Conservation (phyloP, 768 basidiomycete species). For the Butyriboletus loyo region DNA sequence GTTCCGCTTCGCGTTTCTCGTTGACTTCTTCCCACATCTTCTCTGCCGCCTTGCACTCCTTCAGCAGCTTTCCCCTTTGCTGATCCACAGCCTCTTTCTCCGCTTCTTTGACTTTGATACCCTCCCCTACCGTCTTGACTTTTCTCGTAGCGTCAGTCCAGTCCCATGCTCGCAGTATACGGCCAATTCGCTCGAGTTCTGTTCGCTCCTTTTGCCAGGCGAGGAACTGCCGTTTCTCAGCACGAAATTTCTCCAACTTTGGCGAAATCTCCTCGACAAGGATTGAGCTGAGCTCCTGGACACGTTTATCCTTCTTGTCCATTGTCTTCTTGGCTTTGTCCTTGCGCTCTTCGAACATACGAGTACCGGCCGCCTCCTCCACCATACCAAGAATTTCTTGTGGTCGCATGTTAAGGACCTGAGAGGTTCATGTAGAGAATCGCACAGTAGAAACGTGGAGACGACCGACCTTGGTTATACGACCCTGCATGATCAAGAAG, state of each 20-base stretch:
- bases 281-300: constrained; percentile 80
- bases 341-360: constrained; percentile 98
- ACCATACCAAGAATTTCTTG: constrained; percentile 98
- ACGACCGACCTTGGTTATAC: constrained; percentile 84
- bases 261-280: constrained; percentile 91
- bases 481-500: constrained; percentile 99
- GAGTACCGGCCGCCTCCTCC: constrained; percentile 96
- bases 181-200: constrained; percentile 83
- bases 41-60: constrained; percentile 64
- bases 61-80: constrained; percentile 46
- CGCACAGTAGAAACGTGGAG: not conserved
- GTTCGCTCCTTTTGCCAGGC: constrained; percentile 86
- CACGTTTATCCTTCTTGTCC: constrained; percentile 94
- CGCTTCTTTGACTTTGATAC: constrained; percentile 48
- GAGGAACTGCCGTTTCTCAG: constrained; percentile 84
- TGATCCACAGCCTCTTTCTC: constrained; percentile 48
- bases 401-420: constrained; percentile 95
- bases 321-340: constrained; percentile 96
- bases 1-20: constrained; percentile 78
- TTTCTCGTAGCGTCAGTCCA: constrained; percentile 66
- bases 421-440: not conserved
- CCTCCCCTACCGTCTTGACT: constrained; percentile 51
- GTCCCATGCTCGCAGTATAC: constrained; percentile 83
- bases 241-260: constrained; percentile 86
- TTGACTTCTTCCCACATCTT: constrained; percentile 62